These are phyloP conservation scores for Boletus rufocinnamomeus DNA, from an alignment of 768 basidiomycete genomes.

Conservation along the genomic window DNA sequence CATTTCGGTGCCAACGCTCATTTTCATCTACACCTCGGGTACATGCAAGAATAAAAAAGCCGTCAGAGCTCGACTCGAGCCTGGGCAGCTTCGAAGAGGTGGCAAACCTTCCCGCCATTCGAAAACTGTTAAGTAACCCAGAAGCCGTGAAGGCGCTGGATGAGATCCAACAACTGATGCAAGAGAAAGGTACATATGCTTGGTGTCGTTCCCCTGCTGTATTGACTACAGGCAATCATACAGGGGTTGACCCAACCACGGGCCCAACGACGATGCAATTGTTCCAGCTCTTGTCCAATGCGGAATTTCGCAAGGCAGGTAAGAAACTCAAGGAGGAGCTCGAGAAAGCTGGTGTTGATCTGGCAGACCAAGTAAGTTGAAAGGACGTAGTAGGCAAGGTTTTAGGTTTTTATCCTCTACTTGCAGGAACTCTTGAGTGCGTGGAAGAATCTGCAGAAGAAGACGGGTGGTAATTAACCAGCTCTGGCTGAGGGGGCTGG, in stretches of 20 bases:
- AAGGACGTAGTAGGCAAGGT: neutral
- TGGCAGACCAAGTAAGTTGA: constrained; percentile 50
- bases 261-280: constrained; percentile 55
- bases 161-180: constrained; percentile 46
- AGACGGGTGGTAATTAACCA: constrained; percentile 22
- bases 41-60: constrained; percentile 30
- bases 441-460: constrained; percentile 38
- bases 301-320: constrained; percentile 53
- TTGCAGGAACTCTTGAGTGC: constrained; percentile 49
- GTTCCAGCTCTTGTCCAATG: constrained; percentile 52
- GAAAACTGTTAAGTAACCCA: constrained; percentile 51
- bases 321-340: constrained; percentile 50
- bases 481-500: neutral
- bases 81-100: constrained; percentile 43
- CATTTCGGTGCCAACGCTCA: constrained; percentile 23
- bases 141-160: constrained; percentile 50
- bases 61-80: constrained; percentile 38
- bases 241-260: constrained; percentile 51
- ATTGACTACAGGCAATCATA: neutral
- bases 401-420: neutral
- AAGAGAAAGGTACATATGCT: constrained; percentile 46
- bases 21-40: constrained; percentile 33
- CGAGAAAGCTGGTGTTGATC: constrained; percentile 60
- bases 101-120: constrained; percentile 43
- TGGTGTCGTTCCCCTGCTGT: neutral